Conservation (phyloP, 768 basidiomycete genomes). For the Mycena epipterygia region DNA sequence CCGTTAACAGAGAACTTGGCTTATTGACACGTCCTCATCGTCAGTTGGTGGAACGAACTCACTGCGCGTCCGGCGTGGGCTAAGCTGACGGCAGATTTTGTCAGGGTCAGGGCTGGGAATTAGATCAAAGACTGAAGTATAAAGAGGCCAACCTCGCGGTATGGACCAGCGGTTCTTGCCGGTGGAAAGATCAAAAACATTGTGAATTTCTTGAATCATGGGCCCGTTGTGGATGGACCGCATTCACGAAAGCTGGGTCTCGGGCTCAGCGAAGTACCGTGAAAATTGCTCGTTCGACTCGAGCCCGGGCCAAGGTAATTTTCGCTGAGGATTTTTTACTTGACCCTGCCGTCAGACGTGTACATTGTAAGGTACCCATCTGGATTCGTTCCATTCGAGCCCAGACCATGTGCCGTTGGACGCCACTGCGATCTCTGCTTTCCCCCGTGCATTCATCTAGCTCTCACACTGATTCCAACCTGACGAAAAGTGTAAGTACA, state of each 20-base stretch:
- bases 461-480: no score
- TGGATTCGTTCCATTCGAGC: background rate
- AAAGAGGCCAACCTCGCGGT: slow-evolving; percentile 19
- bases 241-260: background rate
- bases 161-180: slow-evolving; percentile 3
- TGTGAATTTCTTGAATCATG: slow-evolving; percentile 4
- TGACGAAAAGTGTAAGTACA: no score
- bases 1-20: background rate
- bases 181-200: background rate
- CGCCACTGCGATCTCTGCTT: background rate
- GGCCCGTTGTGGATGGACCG: no score
- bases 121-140: slow-evolving; percentile 10
- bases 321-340: background rate
- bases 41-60: slow-evolving; percentile 68
- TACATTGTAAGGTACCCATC: background rate
- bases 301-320: background rate
- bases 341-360: background rate
- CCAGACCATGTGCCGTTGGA: background rate
- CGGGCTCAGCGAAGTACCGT: background rate
- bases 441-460: no score
- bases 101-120: slow-evolving; percentile 10
- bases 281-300: background rate
- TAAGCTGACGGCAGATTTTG: slow-evolving; percentile 45
- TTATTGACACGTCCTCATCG: slow-evolving; percentile 1
- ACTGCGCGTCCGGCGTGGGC: slow-evolving; percentile 63